Evolutionary conservation across 306 rosid genomes (phyloP).

Genomic region (Cicer judaicum): DNA sequence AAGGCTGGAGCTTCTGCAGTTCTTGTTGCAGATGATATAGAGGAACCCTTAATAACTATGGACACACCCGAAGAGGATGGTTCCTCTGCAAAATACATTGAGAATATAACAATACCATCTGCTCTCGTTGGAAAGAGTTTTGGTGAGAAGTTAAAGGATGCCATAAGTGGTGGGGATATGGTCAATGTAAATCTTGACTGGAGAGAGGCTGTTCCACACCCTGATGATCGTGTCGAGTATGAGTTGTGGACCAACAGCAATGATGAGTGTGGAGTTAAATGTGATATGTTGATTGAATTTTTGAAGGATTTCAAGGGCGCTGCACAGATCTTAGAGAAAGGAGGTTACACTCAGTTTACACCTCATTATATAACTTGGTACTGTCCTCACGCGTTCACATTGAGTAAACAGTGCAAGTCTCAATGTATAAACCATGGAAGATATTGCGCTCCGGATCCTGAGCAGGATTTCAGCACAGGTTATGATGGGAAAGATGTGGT

Average conservation of each 20-base stretch:
- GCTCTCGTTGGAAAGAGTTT: constrained; percentile 81
- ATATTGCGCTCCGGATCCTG: constrained; percentile 98
- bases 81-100: constrained; percentile 73
- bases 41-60: constrained; percentile 41
- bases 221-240: constrained; percentile 97
- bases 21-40: constrained; percentile 65
- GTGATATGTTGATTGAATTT: constrained; percentile 95
- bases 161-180: constrained; percentile 78
- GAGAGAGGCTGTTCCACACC: constrained; percentile 98
- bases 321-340: constrained; percentile 93
- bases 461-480: constrained; percentile 89
- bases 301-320: constrained; percentile 94
- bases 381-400: constrained; percentile 90
- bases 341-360: constrained; percentile 87
- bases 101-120: constrained; percentile 86
- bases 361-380: constrained; percentile 99
- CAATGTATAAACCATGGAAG: constrained; percentile 98
- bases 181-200: constrained; percentile 92
- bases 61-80: constrained; percentile 75
- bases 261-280: constrained; percentile 95
- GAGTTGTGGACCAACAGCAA: constrained; percentile 98
- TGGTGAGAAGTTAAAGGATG: constrained; percentile 72
- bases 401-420: constrained; percentile 97
- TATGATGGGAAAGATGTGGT: constrained; percentile 90
- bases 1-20: constrained; percentile 75